Evolutionary conservation across 1,284 basidiomycete species (phyloP), one percentile per base, ranked within the genome.

Genomic region (Apiotrichum akiyoshidainum): DNA sequence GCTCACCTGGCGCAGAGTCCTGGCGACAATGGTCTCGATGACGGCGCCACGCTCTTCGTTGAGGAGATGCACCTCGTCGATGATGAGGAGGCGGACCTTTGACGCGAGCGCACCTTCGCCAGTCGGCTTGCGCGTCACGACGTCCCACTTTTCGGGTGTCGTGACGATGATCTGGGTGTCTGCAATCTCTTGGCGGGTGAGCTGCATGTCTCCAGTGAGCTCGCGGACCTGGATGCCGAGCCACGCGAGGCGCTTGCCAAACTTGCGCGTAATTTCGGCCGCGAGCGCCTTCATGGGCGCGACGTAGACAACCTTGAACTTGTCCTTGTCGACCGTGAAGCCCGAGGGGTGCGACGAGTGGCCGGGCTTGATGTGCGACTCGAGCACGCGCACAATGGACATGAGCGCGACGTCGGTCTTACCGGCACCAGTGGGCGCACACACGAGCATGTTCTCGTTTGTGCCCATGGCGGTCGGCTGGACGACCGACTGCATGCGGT

Each of bases 71-170:
- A 99, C 92, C 76, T 99, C 96, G 69, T 99, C 96, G 63, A 99
- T 97, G 70, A 99, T 98, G 42, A 99, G 83, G 17, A 99, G 82
- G 71, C 93, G 93, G 64, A 99, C 84, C 80, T 87, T 89, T 54
- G 90, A 87, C 19, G 92, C 92, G 26, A 99, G 81, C 74, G 98
- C 94, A 14, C 94, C 94, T 77, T 98, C 94, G 9, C 95, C 94
- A 0, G 90, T 92, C 0, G 95, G 93, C 74, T 97, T 99, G 60
- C 96, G 83, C 9, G 96, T 99, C 1, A 99, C 96, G 0, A 99
- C 96, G 68, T 99, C 96, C 96, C 96, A 99, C 78, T 99, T 99
- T 75, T 99, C 96, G 0, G 96, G 96, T 1, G 96, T 99, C 0
- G 96, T 99, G 13, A 99, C 93, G 62, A 99, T 98, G 58, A 99